Base-by-base conservation (phyloP, 345 rosid species). In the Durio zibethinus region DNA sequence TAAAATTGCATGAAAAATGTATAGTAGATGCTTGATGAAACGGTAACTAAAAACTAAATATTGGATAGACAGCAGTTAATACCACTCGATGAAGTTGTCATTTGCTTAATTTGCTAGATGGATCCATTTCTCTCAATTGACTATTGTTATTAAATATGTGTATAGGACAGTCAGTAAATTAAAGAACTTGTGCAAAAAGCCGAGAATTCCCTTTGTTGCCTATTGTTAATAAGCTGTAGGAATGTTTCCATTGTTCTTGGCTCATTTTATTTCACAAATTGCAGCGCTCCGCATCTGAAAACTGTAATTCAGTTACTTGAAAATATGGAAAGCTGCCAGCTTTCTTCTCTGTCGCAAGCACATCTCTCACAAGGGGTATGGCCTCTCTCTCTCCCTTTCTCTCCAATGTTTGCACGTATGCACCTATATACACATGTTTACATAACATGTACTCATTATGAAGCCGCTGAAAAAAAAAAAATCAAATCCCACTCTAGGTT, bases 321-420 rank as follows among this genome's bases (percentile, higher is more conserved):
- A 6, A 87, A 91, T 62, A 89, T 91, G 91, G 96, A 87, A 80
- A 83, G 79, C 79, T 81, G 83, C 82, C 93, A 89, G 70, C 90
- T 89, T 38, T 83, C 31, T 82, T 68, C 87, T 77, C 86, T 87
- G 54, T 85, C 91, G 7, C 87, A 75, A 67, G 47, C 77, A 72
- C 69, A 57, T 45, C 61, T 76, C 12, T 10, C 68, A 62, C 72
- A 16, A 60, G 62, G 68, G 73, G 66, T 76, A 76, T 21, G 18
- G 25, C 12, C 36, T 48, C 67, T 21, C 31, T 27, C 69, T 78
- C 12, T 29, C 52, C 53, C 52, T 16, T 29, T 45, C 72, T 23
- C 21, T 4, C 36, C 4, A 10, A 35, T 50, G 21, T 11, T 50
- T 52, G 42, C 10, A 1, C 59, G 16, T 70, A 14, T 48, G 48